Base-by-base conservation (phyloP, 805 yeast genomes). In the Wickerhamiella bombiphila region DNA sequence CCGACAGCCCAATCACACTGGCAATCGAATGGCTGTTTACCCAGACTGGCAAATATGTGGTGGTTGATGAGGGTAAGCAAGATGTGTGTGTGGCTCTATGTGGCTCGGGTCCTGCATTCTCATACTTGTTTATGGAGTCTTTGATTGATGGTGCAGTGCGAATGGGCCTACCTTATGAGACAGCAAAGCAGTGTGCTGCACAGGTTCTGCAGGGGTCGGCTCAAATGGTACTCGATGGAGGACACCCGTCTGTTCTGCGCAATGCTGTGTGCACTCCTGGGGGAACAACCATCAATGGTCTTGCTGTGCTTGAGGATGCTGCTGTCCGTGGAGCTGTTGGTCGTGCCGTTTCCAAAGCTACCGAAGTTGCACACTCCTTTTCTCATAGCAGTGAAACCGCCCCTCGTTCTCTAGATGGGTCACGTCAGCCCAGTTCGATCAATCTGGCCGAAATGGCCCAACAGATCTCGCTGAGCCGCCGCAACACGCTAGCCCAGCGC, bases 31-130 rank as follows among this genome's bases (percentile, higher is more conserved):
- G 65, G 65, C 51, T 64, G 35, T 63, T 64, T 48, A 45, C 55
- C 17, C 61, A 61, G 45, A 59, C 63, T 22, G 68, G 68, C 22
- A 50, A 59, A 39, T 58, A 57, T 41, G 45, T 61, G 19, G 52
- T 59, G 24, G 55, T 64, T 22, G 67, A 60, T 15, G 99, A 91
- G 59, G 78, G 79, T 56, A 80, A 83, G 59, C 85, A 88, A 85
- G 97, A 91, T 55, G 94, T 88, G 3, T 93, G 94, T 29, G 88
- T 97, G 6, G 80, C 95, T 0, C 67, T 91, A 34, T 83, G 91
- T 40, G 98, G 98, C 1, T 82, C 95, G 1, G 98, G 94, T 1
- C 96, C 97, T 1, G 98, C 98, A 0, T 91, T 88, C 57, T 80
- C 82, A 36, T 66, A 86, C 50, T 63, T 85, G 49, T 76, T 88